Base-by-base conservation (phyloP, 768 basidiomycete genomes). In the Lactarius quietus region DNA sequence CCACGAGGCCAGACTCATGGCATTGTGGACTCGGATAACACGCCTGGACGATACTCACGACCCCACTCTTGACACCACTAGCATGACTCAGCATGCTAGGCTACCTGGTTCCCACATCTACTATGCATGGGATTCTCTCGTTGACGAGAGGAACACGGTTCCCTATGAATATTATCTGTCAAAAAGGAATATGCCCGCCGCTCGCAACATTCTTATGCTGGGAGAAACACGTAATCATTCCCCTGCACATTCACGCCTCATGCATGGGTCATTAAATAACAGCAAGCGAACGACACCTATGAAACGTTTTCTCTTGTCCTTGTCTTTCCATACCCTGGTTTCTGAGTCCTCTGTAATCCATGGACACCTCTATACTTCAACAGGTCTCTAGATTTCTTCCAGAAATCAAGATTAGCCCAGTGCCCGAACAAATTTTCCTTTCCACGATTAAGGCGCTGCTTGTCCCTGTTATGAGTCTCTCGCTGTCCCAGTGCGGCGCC, bases 371-470 rank as follows among this genome's bases (percentile, higher is more conserved):
- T 1, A 26, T 61, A 35, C 29, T 61, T 35, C 54, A 65, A 36
- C 56, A 61, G 56, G 45, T 61, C 15, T 54, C 36, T 17, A 39
- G 36, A 33, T 23, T 61, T 20, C 54, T 57, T 33, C 64, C 64
- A 14, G 64, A 65, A 35, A 41, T 65, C n/a, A 33, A 52, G 41
- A 35, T 65, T 31, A 17, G 1, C 26, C 55, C 59, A 26, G 17
- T 65, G 17, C 64, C 64, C 3, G 64, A 65, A 26, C n/a, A 3
- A 23, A 61, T 65, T 28, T 61, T 61, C 60, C 64, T 65, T n/a
- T 61, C 45, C 23, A 65, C 60, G 8, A 53, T 52, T 6, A 57
- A 57, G 36, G 48, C 17, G 10, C 35, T 65, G n/a, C 17, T 60
- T 45, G 35, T 65, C 6, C 53, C 64, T 3, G 41, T n/a, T 33